phyloP scores from a whole-genome alignment of 345 rosid genomes.

The Kernera saxatilis region DNA sequence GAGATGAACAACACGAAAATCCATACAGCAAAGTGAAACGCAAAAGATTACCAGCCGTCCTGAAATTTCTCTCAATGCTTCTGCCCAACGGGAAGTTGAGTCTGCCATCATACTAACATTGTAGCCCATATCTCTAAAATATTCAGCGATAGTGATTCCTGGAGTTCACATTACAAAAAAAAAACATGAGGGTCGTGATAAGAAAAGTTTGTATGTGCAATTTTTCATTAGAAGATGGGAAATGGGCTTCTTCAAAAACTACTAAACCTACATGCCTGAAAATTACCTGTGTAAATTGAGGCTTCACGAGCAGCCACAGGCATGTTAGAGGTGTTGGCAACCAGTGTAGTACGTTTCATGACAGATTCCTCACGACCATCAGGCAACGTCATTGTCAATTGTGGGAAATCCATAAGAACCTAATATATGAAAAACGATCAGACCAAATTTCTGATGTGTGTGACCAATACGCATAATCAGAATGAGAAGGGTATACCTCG shows the following conservation, averaged over 20 bases:
- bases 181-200: neutral
- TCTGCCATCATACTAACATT: constrained; percentile 99
- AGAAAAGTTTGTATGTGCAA: neutral
- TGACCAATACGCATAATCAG: constrained; percentile 1
- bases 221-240: neutral
- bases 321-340: constrained; percentile 99
- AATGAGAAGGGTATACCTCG: constrained; percentile 50
- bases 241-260: constrained; percentile 3
- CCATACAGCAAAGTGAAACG: neutral
- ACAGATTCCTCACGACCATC: constrained; percentile 99
- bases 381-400: constrained; percentile 99
- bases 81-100: constrained; percentile 99
- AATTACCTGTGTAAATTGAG: constrained; percentile 91
- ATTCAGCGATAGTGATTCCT: constrained; percentile 99
- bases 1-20: neutral
- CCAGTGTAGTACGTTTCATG: constrained; percentile 99
- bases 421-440: constrained; percentile 27
- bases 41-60: constrained; percentile 75
- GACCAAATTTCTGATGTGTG: neutral
- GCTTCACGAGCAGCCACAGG: constrained; percentile 99
- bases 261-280: neutral
- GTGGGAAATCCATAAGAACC: constrained; percentile 99
- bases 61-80: constrained; percentile 99
- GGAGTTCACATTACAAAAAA: constrained; percentile 9
- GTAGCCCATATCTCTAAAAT: constrained; percentile 97